phyloP scores from a whole-genome alignment of 176 grass and related monocot species.

The Carex myosuroides region DNA sequence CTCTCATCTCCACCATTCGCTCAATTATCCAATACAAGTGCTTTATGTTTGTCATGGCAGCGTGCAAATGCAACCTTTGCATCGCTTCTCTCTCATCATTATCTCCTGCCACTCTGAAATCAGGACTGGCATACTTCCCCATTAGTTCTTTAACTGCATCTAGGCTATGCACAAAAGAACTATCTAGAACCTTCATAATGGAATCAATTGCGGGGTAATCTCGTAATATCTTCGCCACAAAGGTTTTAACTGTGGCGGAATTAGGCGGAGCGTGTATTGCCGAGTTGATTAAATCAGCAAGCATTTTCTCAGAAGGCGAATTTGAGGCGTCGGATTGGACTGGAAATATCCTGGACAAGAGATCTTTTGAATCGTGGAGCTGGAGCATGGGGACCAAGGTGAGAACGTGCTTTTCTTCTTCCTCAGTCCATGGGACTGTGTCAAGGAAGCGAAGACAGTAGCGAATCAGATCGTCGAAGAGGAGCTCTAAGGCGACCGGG shows the following conservation, averaged over 20 bases:
- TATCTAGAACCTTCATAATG: slow-evolving; percentile 54
- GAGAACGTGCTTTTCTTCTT: slow-evolving; percentile 44
- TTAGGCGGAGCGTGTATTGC: slow-evolving; percentile 58
- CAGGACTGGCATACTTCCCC: slow-evolving; percentile 77
- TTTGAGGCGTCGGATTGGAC: not conserved
- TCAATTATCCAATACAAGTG: slow-evolving; percentile 80
- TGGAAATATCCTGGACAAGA: slow-evolving; percentile 36
- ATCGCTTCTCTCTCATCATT: slow-evolving; percentile 80
- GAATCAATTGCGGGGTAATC: slow-evolving; percentile 59
- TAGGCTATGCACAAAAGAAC: slow-evolving; percentile 47
- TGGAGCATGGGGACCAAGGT: slow-evolving; percentile 49
- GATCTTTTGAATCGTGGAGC: slow-evolving; percentile 35
- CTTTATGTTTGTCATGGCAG: slow-evolving; percentile 53
- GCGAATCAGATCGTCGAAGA: slow-evolving; percentile 53
- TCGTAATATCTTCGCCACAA: slow-evolving; percentile 76
- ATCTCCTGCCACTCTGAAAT: slow-evolving; percentile 53
- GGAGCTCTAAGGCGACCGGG: slow-evolving; percentile 47
- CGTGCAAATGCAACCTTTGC: slow-evolving; percentile 71
- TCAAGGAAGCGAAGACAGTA: slow-evolving; percentile 61
- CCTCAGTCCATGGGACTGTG: slow-evolving; percentile 54
- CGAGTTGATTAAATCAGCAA: slow-evolving; percentile 56
- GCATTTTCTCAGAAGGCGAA: slow-evolving; percentile 47
- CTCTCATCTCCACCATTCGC: slow-evolving; percentile 78
- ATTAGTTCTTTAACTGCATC: slow-evolving; percentile 76
- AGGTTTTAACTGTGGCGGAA: slow-evolving; percentile 56